Evolutionary conservation across 495 filamentous ascomycete genomes (phyloP).

Genomic region (Barbatosphaeria neglecta): DNA sequence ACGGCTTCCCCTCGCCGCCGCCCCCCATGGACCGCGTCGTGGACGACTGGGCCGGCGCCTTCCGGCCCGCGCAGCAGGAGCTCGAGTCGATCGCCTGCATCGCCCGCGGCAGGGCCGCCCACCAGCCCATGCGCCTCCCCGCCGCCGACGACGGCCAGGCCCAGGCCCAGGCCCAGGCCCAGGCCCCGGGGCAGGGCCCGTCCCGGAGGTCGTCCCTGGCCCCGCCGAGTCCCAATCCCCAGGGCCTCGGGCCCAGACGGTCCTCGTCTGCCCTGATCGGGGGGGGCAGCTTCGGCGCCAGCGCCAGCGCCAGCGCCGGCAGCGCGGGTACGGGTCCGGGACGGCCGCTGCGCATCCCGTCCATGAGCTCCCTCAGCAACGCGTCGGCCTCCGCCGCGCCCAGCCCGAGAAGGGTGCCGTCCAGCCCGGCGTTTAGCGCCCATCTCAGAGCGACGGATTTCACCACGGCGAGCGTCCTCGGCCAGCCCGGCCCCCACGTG

Average conservation of each 20-base stretch:
- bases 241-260: slow-evolving; percentile 12
- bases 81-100: slow-evolving; percentile 63
- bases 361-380: slow-evolving; percentile 13
- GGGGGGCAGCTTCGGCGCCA: no score
- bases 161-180: background rate
- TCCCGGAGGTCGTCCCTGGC: background rate
- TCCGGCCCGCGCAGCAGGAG: slow-evolving; percentile 53
- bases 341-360: slow-evolving; percentile 21
- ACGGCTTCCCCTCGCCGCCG: slow-evolving; percentile 60
- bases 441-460: slow-evolving; percentile 34
- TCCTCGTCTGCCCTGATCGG: slow-evolving; percentile 22
- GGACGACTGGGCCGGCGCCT: slow-evolving; percentile 54
- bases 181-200: slow-evolving; percentile 9
- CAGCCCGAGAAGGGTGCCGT: slow-evolving; percentile 4
- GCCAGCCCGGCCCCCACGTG: slow-evolving; percentile 8
- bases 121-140: slow-evolving; percentile 44
- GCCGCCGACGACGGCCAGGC: slow-evolving; percentile 3
- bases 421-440: slow-evolving; percentile 11
- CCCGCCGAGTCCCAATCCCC: background rate
- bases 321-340: background rate
- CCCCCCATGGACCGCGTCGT: slow-evolving; percentile 65
- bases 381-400: slow-evolving; percentile 9
- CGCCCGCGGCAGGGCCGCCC: slow-evolving; percentile 63
- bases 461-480: slow-evolving; percentile 30
- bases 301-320: slow-evolving; percentile 12